phyloP scores from a whole-genome alignment of 345 rosid genomes.

The Eucalyptus sp. region DNA sequence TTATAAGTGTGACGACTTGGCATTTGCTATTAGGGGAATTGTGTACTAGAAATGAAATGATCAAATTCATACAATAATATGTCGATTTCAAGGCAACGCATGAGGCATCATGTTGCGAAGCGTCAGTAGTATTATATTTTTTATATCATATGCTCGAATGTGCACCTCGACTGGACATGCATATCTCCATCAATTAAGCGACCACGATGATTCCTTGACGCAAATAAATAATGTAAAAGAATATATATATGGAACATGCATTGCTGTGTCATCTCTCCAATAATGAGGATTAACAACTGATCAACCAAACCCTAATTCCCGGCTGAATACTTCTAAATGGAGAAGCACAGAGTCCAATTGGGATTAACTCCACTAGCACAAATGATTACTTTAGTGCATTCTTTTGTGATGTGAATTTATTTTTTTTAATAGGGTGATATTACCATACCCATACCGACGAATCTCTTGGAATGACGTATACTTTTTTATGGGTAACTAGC shows the following conservation, averaged over 20 bases:
- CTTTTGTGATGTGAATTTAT: neutral
- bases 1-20: neutral
- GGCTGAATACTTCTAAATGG: neutral
- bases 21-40: neutral
- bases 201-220: neutral
- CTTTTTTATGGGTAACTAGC: neutral
- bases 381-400: neutral
- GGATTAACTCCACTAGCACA: neutral
- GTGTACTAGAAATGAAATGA: neutral
- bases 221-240: neutral
- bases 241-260: neutral
- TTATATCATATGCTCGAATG: neutral
- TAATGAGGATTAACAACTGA: neutral
- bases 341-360: neutral
- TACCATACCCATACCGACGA: neutral
- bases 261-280: neutral
- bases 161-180: neutral
- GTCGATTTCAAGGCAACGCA: neutral
- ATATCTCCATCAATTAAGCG: neutral
- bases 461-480: neutral
- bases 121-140: neutral
- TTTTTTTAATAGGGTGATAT: neutral
- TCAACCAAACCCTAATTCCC: neutral
- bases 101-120: neutral
- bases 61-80: neutral